Conservation (phyloP, 768 basidiomycete genomes). For the Boletus reticuloceps region DNA sequence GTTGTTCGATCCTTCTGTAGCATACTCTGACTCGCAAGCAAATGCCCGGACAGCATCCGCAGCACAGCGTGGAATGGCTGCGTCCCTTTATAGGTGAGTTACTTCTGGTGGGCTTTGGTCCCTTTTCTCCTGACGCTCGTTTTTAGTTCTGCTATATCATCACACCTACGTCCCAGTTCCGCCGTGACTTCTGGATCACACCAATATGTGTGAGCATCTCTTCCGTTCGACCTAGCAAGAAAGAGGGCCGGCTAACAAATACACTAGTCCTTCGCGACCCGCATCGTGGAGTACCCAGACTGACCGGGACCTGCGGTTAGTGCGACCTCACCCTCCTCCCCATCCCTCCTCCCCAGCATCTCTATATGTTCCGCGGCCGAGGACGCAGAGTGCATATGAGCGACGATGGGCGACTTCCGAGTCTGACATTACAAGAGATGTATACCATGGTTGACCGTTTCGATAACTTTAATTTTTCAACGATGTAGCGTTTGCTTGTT, state of each 20-base stretch:
- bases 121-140: constrained; percentile 5
- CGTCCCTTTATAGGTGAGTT: constrained; percentile 58
- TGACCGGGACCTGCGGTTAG: background rate
- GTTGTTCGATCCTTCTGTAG: constrained; percentile 46
- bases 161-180: constrained; percentile 35
- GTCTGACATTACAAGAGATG: constrained; percentile 14
- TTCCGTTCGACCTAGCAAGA: background rate
- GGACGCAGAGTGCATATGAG: background rate
- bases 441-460: constrained; percentile 14
- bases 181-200: constrained; percentile 5
- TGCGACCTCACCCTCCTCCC: background rate
- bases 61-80: constrained; percentile 23
- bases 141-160: constrained; percentile 52
- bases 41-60: background rate
- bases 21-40: constrained; percentile 37
- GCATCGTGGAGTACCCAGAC: constrained; percentile 1
- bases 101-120: background rate
- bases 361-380: background rate
- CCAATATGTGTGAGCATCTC: constrained; percentile 21
- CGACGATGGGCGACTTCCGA: constrained; percentile 27
- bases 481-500: background rate
- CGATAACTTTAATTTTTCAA: background rate
- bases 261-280: constrained; percentile 10
- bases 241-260: constrained; percentile 1
- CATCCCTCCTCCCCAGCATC: constrained; percentile 1